Evolutionary conservation across 305 asterid species (phyloP), one percentile per base, ranked within the genome.

Genomic region (Solanum aculeatissimum): DNA sequence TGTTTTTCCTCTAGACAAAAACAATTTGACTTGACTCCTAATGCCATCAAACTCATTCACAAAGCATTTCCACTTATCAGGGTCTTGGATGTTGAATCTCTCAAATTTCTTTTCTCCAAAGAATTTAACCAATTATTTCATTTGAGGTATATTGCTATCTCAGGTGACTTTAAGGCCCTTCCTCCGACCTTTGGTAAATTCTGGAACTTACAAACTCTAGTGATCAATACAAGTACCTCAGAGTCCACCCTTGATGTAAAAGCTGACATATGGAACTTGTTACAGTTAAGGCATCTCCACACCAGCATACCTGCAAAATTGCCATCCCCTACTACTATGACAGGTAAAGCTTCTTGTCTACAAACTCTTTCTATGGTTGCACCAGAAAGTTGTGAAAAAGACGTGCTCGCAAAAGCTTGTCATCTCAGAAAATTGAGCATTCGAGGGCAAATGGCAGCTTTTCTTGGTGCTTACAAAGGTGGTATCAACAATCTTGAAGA

Each of bases 251-350:
- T 57, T 57, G 65, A 57, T 0, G 29, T 57, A 9, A 57, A 57
- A 57, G 14, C 27, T 9, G 65, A n/a, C 0, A 57, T 21, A n/a
- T 57, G 65, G 38, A 32, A 32, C 38, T 32, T 32, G 6, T 32
- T 85, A 38, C 95, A 89, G 19, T 80, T 94, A n/a, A 89, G 98
- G 85, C 95, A 93, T 58, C 66, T 93, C 7, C 91, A 88, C 53
- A 89, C 92, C 15, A 92, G 88, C 57, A 91, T 95, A 16, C 88
- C 93, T 42, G 85, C 94, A 15, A 9, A 83, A 63, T 74, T 92
- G 79, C 87, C 88, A 0, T 71, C 87, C 32, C 87, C 91, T 2
- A 84, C 83, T 88, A 35, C 3, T 3, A 51, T 21, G 0, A 89
- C 88, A 38, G n/a, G 84, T 4, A 88, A 78, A 51, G 89, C 87